These are phyloP conservation scores for Trapa bicornis DNA, from an alignment of 345 rosid species.

Conservation along the genomic window DNA sequence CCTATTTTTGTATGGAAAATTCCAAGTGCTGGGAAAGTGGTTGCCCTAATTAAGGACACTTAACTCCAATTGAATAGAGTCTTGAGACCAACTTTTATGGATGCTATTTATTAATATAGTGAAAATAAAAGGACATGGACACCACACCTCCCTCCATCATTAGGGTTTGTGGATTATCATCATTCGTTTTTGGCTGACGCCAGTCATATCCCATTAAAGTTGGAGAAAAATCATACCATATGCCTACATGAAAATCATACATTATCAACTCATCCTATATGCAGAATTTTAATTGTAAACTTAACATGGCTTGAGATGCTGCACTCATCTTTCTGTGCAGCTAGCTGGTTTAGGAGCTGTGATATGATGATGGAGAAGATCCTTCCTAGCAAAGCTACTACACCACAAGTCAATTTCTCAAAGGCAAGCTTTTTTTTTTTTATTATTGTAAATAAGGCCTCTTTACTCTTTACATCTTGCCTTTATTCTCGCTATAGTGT, in stretches of 20 bases:
- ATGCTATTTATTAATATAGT: too few species aligned
- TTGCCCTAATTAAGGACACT: conserved; percentile 13
- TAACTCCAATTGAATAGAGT: not conserved
- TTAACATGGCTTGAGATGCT: too few species aligned
- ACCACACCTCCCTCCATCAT: conserved; percentile 9
- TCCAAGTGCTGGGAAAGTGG: conserved; percentile 1
- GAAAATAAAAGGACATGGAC: too few species aligned
- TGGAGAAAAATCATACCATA: too few species aligned
- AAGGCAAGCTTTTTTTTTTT: conserved; percentile 9
- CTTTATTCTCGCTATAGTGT: conserved; percentile 11
- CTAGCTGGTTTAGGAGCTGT: not conserved
- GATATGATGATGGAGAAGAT: not conserved
- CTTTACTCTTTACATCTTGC: not conserved
- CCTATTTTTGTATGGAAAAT: conserved; percentile 3
- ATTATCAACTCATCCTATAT: too few species aligned
- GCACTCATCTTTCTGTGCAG: too few species aligned
- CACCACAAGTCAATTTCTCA: conserved; percentile 10
- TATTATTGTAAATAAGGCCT: conserved; percentile 6
- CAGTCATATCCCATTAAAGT: too few species aligned
- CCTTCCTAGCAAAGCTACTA: conserved; percentile 11
- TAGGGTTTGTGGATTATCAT: conserved; percentile 10
- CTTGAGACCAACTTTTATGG: too few species aligned
- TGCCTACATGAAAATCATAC: too few species aligned
- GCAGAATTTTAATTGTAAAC: too few species aligned
- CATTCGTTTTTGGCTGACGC: too few species aligned